These are phyloP conservation scores for Pseudodiploospora longispora DNA, from an alignment of 2,329 filamentous ascomycete genomes.

Conservation along the genomic window DNA sequence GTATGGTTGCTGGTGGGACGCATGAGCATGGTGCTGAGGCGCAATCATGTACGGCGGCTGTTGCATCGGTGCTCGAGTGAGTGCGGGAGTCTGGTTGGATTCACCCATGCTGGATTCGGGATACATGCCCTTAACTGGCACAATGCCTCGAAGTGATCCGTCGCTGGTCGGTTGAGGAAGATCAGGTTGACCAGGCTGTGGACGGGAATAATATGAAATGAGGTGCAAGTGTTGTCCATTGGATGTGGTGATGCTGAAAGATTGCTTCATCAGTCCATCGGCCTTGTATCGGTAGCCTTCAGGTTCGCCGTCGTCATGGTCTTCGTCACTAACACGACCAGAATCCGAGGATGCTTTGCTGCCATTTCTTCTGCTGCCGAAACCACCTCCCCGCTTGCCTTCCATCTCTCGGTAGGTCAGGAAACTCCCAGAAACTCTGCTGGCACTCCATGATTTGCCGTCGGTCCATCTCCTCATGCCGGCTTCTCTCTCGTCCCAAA, in stretches of 20 bases:
- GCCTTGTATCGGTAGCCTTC: constrained; percentile 93
- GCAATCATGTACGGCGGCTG: constrained; percentile 30
- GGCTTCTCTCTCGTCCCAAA: constrained; percentile 98
- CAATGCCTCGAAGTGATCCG: constrained; percentile 68
- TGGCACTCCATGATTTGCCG: constrained; percentile 98
- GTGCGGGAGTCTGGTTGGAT: constrained; percentile 67
- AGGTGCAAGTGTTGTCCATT: constrained; percentile 85
- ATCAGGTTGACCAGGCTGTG: constrained; percentile 62
- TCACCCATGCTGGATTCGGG: constrained; percentile 92
- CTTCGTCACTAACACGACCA: constrained; percentile 72
- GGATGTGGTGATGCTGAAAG: constrained; percentile 95
- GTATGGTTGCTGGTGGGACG: constrained; percentile 23
- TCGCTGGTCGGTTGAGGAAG: constrained; percentile 78
- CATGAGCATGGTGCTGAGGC: constrained; percentile 24
- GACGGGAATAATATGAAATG: constrained; percentile 92
- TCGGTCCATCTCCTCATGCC: constrained; percentile 99
- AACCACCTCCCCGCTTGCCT: constrained; percentile 82
- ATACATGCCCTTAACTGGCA: constrained; percentile 90
- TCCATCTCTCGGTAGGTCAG: constrained; percentile 98
- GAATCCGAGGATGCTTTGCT: constrained; percentile 77
- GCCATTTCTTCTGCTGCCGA: constrained; percentile 49
- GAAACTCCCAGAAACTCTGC: constrained; percentile 93
- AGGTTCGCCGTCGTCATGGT: constrained; percentile 75
- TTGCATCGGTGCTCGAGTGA: constrained; percentile 67
- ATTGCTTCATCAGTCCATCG: constrained; percentile 98